Base-by-base conservation (phyloP, 257 asterid genomes). In the Primulina eburnea region DNA sequence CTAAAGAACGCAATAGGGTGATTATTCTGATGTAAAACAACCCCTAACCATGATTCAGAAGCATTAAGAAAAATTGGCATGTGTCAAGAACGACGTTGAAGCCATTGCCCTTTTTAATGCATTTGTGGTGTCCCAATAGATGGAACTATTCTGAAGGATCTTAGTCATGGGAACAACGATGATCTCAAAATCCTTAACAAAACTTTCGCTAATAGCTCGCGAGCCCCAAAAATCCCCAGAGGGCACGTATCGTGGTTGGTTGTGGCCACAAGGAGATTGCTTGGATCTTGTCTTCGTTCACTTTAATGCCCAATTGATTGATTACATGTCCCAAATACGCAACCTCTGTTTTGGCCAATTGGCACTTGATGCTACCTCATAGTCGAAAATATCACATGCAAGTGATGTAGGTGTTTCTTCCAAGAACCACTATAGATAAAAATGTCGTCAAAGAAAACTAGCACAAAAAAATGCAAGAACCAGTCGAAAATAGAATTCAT, bases 161-260 rank as follows among this genome's bases (percentile, higher is more conserved):
- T 65, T 11, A 0, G 72, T 75, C 0, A 73, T 18, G 0, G 77
- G 73, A 1, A 37, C n/a, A 0, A 0, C 52, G 40, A 28, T 28
- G 29, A 28, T 28, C 29, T 2, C 29, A 28, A 28, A 28, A 28
- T 28, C 29, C 29, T 28, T 0, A 74, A 57, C 8, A 12, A 75
- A 0, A 71, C 1, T 32, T 26, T 2, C 72, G 21, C 6, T 73
- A 73, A 5, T 73, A 80, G 0, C 77, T 72, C 0, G 72, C 58
- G 2, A 77, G 14, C 0, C 77, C 81, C 6, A 77, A 29, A 10
- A 77, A 72, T 2, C 78, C 86, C 0, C 71, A 8, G 4, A 78
- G 18, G 0, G 9, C 67, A 0, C 24, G 55, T 2, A 68, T 2
- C 1, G 50, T 53, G 0, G 26, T 56, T 8, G 77, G 75, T 8